Conservation (phyloP, 2,329 filamentous ascomycete species). For the Diplocarpon rosae region DNA sequence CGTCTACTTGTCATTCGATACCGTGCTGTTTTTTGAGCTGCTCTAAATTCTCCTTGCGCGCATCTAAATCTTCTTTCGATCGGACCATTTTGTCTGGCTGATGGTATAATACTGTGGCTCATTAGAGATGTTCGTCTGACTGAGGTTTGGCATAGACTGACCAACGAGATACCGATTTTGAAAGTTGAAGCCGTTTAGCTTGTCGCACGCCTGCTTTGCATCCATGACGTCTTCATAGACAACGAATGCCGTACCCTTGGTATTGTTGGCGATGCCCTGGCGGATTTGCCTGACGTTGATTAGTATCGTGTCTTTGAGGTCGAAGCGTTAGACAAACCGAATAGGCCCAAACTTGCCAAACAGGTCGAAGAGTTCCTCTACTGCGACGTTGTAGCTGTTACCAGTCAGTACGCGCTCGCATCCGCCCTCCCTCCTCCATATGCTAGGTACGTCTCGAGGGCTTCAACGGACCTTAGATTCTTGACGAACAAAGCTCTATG, state of each 20-base stretch:
- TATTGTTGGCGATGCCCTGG: slow-evolving; percentile 92
- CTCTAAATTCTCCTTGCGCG: slow-evolving; percentile 94
- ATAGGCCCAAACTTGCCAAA: slow-evolving; percentile 97
- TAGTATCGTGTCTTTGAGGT: background rate
- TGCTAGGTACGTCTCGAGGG: slow-evolving; percentile 10
- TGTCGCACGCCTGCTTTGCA: slow-evolving; percentile 97
- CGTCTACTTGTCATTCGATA: slow-evolving; percentile 89
- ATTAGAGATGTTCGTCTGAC: slow-evolving; percentile 9
- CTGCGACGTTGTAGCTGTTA: slow-evolving; percentile 90
- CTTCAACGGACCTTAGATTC: slow-evolving; percentile 74
- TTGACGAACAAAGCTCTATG: slow-evolving; percentile 97
- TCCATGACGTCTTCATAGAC: slow-evolving; percentile 99
- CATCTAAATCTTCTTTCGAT: slow-evolving; percentile 87
- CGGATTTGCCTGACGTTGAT: slow-evolving; percentile 72
- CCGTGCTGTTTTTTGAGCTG: slow-evolving; percentile 95
- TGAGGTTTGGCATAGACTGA: slow-evolving; percentile 37
- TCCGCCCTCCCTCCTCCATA: slow-evolving; percentile 34
- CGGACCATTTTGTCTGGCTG: slow-evolving; percentile 71
- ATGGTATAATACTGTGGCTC: slow-evolving; percentile 53
- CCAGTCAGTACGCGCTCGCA: slow-evolving; percentile 30
- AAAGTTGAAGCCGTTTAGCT: slow-evolving; percentile 99
- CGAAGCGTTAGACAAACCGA: slow-evolving; percentile 50
- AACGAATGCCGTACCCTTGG: slow-evolving; percentile 96
- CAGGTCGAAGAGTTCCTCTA: slow-evolving; percentile 95
- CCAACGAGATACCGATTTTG: slow-evolving; percentile 98